phyloP scores from a whole-genome alignment of 2,329 filamentous ascomycete species.

The Penicillium expansum region DNA sequence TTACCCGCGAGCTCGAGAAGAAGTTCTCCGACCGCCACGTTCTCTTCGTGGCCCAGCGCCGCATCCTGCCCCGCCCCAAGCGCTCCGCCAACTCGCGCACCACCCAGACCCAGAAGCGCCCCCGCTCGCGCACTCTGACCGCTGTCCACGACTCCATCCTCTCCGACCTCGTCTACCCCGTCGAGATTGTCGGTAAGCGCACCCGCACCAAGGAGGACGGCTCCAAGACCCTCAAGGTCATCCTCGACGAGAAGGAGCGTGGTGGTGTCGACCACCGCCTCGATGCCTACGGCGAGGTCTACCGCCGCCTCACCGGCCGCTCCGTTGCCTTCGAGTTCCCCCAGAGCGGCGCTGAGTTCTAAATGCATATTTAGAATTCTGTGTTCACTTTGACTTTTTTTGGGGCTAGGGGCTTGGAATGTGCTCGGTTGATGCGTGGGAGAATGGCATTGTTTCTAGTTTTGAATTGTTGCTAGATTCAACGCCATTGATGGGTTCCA shows the following conservation, averaged over 20 bases:
- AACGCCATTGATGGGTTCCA: conserved; percentile 26
- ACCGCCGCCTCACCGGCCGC: conserved; percentile 96
- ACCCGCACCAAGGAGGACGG: conserved; percentile 98
- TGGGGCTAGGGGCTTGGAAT: conserved; percentile 21
- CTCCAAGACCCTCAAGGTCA: conserved; percentile 97
- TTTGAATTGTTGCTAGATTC: conserved; percentile 29
- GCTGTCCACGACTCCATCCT: conserved; percentile 99
- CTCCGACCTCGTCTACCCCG: conserved; percentile 95
- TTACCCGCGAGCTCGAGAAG: conserved; percentile 99
- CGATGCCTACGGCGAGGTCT: conserved; percentile 99
- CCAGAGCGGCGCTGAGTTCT: conserved; percentile 79
- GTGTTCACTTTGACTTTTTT: conserved; percentile 25
- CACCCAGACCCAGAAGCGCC: conserved; percentile 97
- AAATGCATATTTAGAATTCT: conserved; percentile 45
- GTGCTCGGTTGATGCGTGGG: conserved; percentile 25
- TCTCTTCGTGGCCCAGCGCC: conserved; percentile 96
- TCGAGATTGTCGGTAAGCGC: conserved; percentile 99
- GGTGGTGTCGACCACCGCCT: conserved; percentile 99
- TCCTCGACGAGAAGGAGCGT: conserved; percentile 99
- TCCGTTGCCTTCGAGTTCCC: conserved; percentile 98
- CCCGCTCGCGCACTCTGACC: conserved; percentile 94
- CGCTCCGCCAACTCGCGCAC: conserved; percentile 95
- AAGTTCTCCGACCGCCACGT: conserved; percentile 99
- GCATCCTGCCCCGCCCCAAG: conserved; percentile 98
- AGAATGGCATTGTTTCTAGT: conserved; percentile 28